phyloP scores from a whole-genome alignment of 1,139 yeast species.

The Sugiyamaella japonica region DNA sequence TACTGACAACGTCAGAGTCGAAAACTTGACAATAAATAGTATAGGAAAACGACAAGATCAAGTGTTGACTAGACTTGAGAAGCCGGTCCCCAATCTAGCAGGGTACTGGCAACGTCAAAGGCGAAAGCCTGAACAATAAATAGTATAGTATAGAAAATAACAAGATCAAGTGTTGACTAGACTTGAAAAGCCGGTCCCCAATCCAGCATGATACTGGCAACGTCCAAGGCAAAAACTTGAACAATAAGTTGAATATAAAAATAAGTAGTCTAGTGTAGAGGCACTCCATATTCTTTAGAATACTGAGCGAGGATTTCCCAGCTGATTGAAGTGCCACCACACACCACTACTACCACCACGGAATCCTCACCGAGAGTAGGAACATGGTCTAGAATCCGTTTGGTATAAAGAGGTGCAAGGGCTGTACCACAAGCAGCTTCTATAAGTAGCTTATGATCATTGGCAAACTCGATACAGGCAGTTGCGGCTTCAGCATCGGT shows the following conservation, averaged over 20 bases:
- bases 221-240: no score
- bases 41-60: background rate
- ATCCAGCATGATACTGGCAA: no score
- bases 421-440: conserved; percentile 83
- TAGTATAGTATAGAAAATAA: no score
- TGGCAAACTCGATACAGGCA: conserved; percentile 54
- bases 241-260: background rate
- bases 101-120: no score
- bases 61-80: no score
- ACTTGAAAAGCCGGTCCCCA: no score
- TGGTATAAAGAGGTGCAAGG: conserved; percentile 51
- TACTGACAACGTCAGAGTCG: conserved; percentile 52
- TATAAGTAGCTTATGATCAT: conserved; percentile 52
- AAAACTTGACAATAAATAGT: conserved; percentile 2
- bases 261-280: conserved; percentile 8
- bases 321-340: conserved; percentile 39
- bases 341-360: conserved; percentile 37
- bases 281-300: conserved; percentile 30
- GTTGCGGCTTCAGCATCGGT: conserved; percentile 57
- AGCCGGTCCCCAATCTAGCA: no score
- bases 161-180: no score
- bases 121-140: no score
- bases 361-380: conserved; percentile 33
- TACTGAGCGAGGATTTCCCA: conserved; percentile 35
- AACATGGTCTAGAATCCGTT: conserved; percentile 29